Conservation (phyloP, 2,329 filamentous ascomycete genomes). For the Fusarium beomiforme region DNA sequence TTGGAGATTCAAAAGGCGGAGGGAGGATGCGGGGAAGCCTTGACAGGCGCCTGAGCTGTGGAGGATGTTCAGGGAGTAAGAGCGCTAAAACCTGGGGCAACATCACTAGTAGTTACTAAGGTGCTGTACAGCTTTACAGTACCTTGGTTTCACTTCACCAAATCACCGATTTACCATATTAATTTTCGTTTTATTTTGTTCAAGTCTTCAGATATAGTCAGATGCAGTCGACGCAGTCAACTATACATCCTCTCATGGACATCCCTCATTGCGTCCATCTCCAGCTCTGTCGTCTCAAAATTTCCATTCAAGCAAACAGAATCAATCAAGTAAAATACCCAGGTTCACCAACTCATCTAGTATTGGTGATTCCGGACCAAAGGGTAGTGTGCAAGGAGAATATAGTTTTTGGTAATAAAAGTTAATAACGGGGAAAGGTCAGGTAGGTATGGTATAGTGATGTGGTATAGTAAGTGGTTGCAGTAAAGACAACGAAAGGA, state of each 20-base stretch:
- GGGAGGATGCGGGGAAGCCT: conserved; percentile 33
- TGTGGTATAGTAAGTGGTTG: conserved; percentile 32
- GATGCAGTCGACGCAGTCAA: conserved; percentile 32
- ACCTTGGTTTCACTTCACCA: background rate
- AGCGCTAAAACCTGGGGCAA: conserved; percentile 26
- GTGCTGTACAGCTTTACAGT: no score
- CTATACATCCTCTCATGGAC: conserved; percentile 17
- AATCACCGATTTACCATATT: background rate
- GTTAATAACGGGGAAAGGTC: conserved; percentile 13
- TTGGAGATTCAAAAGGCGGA: conserved; percentile 10
- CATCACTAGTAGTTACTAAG: no score
- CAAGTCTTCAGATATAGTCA: conserved; percentile 17
- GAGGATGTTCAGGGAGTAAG: background rate
- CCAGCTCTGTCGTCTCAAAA: conserved; percentile 17
- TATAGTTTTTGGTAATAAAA: conserved; percentile 15
- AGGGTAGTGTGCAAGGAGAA: conserved; percentile 38
- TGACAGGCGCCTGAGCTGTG: conserved; percentile 2
- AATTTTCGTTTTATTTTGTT: conserved; percentile 18
- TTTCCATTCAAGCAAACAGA: conserved; percentile 20
- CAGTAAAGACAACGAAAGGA: conserved; percentile 1
- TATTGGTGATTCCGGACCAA: conserved; percentile 5
- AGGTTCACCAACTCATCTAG: conserved; percentile 22
- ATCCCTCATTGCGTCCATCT: background rate
- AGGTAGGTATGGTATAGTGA: conserved; percentile 17
- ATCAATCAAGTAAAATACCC: conserved; percentile 17